Percentiles rank a stretch among this genome's conserved stretches.
Conservation (phyloP, 2,329 filamentous ascomycete species). For the Monosporascus sp. region DNA sequence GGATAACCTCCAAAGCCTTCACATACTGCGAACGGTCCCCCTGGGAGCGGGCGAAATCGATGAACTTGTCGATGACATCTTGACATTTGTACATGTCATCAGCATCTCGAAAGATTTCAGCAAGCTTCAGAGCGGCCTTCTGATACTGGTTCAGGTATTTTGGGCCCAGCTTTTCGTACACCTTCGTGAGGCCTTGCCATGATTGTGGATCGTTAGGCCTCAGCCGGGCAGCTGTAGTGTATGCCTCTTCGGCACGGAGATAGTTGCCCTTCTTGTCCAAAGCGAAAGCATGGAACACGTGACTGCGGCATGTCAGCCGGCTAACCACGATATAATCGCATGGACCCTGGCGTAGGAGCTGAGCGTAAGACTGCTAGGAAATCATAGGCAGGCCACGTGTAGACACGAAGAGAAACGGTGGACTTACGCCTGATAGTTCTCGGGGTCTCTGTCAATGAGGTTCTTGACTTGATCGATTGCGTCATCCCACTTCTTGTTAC, state of each 20-base stretch:
- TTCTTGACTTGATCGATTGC: slow-evolving; percentile 64
- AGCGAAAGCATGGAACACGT: slow-evolving; percentile 84
- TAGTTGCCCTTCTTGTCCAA: slow-evolving; percentile 68
- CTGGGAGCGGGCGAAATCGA: slow-evolving; percentile 65
- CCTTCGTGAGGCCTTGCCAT: slow-evolving; percentile 82
- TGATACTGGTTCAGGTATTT: slow-evolving; percentile 70
- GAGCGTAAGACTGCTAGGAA: too few species aligned
- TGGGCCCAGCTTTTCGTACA: slow-evolving; percentile 74
- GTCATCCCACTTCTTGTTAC: slow-evolving; percentile 72
- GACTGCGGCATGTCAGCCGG: slow-evolving; percentile 36
- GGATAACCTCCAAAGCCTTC: slow-evolving; percentile 66
- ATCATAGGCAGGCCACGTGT: too few species aligned
- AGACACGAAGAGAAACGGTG: neutral
- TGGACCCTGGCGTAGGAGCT: too few species aligned
- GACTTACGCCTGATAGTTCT: slow-evolving; percentile 75
- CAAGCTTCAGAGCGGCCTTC: slow-evolving; percentile 65
- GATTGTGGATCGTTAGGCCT: slow-evolving; percentile 75
- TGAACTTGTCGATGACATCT: slow-evolving; percentile 72
- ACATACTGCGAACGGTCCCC: slow-evolving; percentile 71
- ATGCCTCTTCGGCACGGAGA: slow-evolving; percentile 71
- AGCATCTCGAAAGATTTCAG: slow-evolving; percentile 64
- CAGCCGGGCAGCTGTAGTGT: slow-evolving; percentile 64
- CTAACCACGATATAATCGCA: too few species aligned
- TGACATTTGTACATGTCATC: slow-evolving; percentile 61
- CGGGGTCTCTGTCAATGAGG: slow-evolving; percentile 65